phyloP scores from a whole-genome alignment of 164 flowering plant genomes.

The Pachysandra terminalis region DNA sequence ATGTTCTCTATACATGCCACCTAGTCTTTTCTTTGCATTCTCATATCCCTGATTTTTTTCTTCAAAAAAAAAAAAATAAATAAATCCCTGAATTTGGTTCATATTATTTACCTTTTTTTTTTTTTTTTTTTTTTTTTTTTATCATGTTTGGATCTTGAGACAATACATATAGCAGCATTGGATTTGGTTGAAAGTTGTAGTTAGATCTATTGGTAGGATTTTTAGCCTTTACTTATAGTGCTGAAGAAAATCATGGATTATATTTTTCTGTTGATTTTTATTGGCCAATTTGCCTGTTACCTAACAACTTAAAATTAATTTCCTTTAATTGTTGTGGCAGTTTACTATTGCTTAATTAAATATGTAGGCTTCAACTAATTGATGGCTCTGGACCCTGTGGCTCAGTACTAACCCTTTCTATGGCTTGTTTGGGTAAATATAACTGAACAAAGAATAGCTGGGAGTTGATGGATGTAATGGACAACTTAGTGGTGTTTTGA shows the following conservation, averaged over 20 bases:
- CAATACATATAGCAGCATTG: too few species aligned
- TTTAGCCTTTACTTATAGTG: background rate
- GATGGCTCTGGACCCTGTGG: background rate
- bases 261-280: too few species aligned
- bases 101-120: too few species aligned
- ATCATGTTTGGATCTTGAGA: background rate
- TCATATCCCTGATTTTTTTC: background rate
- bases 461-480: too few species aligned
- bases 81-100: too few species aligned
- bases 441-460: too few species aligned
- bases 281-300: background rate
- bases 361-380: background rate
- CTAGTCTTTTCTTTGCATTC: background rate
- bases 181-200: background rate
- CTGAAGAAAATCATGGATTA: background rate
- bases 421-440: too few species aligned
- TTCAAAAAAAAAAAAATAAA: too few species aligned
- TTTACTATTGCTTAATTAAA: background rate
- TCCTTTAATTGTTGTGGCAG: background rate
- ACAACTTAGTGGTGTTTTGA: too few species aligned
- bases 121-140: background rate
- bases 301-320: too few species aligned
- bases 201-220: background rate
- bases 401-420: too few species aligned
- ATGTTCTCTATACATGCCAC: slow-evolving; percentile 14